Base-by-base conservation (phyloP, 306 rosid species). In the Hippophae gyantsensis region DNA sequence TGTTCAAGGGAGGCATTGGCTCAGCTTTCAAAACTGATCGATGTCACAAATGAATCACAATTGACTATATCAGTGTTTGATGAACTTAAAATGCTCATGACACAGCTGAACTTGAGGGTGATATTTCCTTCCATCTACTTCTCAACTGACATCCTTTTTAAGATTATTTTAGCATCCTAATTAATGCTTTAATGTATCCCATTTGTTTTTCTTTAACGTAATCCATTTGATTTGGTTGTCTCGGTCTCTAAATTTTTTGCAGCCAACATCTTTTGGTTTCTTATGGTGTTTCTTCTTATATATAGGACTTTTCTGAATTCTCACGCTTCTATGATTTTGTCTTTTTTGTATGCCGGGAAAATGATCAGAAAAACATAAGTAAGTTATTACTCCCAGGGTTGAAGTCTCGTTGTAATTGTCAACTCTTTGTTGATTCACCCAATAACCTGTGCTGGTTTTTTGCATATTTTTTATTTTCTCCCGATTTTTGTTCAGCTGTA, bases 341-440 rank as follows among this genome's bases (percentile, higher is more conserved):
- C 64, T 88, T 80, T 73, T 88, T 88, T 72, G 61, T 86, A 63
- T 82, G 94, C 65, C 95, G 99, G 0, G 97, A 88, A 72, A 77
- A 81, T 82, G 94, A 97, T 72, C 99, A 93, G 75, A 93, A 93
- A 77, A 93, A 82, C 69, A 93, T 93, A 60, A 65, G 99, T 93
- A 82, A 74, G 99, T 74, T 52, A 44, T 52, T 54, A 14, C 10
- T 45, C 9, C 10, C 26, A 32, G 38, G 38, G 38, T 32, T 32
- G 38, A 32, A 2, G 38, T 32, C 5, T 32, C 5, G 38, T 32
- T 32, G 38, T 32, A 53, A 6, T 56, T 54, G 44, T 54, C n/a
- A 32, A 13, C 25, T 46, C 13, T 64, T 52, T 72, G 10, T 73
- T 74, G 13, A 43, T 72, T 72, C 61, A 43, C 13, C 58, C 23